phyloP scores from a whole-genome alignment of 1,139 yeast genomes.

The Lodderomyces jiufengensis region DNA sequence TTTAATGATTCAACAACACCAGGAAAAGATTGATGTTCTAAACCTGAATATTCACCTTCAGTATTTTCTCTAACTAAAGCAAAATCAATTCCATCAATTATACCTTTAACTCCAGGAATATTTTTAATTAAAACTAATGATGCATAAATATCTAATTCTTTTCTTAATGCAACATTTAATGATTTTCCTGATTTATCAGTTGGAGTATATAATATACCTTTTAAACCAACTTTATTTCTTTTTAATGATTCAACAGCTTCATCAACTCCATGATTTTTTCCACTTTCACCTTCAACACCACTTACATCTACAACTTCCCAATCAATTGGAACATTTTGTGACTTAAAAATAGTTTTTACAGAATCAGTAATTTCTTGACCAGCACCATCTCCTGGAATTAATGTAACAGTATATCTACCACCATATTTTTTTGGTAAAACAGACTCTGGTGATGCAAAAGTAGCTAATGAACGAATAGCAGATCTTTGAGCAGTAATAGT shows the following conservation, averaged over 20 bases:
- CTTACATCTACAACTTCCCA: conserved; percentile 91
- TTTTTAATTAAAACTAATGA: conserved; percentile 89
- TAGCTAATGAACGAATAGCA: conserved; percentile 44
- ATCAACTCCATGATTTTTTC: conserved; percentile 54
- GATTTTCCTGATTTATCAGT: conserved; percentile 59
- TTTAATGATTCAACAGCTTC: conserved; percentile 90
- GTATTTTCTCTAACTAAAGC: conserved; percentile 95
- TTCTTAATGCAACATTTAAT: conserved; percentile 92
- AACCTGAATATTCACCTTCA: conserved; percentile 98
- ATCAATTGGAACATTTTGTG: conserved; percentile 85
- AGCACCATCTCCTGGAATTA: conserved; percentile 96
- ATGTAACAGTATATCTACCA: conserved; percentile 86
- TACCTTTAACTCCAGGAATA: conserved; percentile 91
- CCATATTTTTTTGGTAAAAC: conserved; percentile 90
- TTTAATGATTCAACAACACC: conserved; percentile 97
- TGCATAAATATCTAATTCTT: conserved; percentile 93
- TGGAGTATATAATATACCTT: conserved; percentile 94
- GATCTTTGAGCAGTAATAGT: conserved; percentile 13
- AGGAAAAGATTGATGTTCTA: conserved; percentile 96
- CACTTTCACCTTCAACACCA: conserved; percentile 63
- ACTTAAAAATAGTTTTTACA: conserved; percentile 83
- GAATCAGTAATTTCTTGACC: conserved; percentile 96
- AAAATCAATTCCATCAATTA: conserved; percentile 83
- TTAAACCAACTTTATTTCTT: conserved; percentile 95
- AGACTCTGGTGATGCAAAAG: conserved; percentile 54